Conservation (phyloP, 179 eudicot genomes). For the Heliamphora pulchella region DNA sequence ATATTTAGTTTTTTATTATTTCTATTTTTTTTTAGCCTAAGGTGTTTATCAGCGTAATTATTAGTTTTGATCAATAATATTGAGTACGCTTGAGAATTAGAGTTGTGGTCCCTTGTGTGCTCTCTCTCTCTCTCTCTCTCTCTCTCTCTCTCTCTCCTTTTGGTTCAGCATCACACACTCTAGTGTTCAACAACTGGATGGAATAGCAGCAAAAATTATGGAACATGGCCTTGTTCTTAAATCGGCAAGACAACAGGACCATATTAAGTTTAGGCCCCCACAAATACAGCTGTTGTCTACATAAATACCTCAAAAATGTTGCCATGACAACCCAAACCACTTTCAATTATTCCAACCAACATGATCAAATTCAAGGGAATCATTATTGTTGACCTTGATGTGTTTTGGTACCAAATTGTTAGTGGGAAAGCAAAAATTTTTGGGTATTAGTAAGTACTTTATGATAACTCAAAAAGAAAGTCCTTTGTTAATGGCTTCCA, state of each 20-base stretch:
- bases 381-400: constrained; percentile 20
- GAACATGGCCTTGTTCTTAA: constrained; percentile 11
- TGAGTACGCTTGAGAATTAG: no score
- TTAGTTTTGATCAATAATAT: no score
- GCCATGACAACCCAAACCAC: constrained; percentile 13
- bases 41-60: no score
- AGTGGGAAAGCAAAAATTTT: constrained; percentile 15
- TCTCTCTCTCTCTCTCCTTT: no score
- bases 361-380: constrained; percentile 34
- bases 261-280: constrained; percentile 22
- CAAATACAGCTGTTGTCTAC: constrained; percentile 28
- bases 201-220: not conserved
- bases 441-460: not conserved
- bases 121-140: no score
- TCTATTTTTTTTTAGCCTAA: no score
- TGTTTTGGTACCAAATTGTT: not conserved
- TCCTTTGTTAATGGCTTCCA: not conserved
- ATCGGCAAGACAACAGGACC: constrained; percentile 13
- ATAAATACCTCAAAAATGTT: no score
- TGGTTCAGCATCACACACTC: not conserved
- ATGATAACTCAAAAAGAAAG: no score
- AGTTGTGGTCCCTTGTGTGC: no score
- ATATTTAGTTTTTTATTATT: no score
- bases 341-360: constrained; percentile 37
- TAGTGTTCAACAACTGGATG: not conserved